A percentile compares a stretch with the other conserved stretches of the same genome.
phyloP scores from a whole-genome alignment of 768 basidiomycete species.

The Epithele typhae region DNA sequence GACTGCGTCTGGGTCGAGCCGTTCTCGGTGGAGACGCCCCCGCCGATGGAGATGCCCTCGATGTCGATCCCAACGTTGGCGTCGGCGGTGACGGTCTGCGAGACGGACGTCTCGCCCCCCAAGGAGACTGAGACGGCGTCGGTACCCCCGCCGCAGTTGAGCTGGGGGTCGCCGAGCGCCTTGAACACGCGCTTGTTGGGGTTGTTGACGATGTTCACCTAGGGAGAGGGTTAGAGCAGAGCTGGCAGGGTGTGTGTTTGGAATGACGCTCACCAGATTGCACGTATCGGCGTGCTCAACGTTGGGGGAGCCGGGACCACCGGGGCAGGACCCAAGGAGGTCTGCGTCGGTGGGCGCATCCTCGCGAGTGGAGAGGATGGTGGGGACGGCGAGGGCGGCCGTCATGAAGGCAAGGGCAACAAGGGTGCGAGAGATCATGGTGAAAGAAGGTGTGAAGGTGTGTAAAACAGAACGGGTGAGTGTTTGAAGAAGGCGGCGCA shows the following conservation, averaged over 20 bases:
- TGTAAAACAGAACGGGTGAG: no score
- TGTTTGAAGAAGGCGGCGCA: no score
- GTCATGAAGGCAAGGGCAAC: no score
- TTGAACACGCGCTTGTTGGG: conserved; percentile 1
- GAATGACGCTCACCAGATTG: background rate
- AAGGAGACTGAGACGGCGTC: conserved; percentile 3
- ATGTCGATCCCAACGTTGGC: conserved; percentile 3
- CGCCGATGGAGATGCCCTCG: conserved; percentile 7
- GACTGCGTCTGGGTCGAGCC: background rate
- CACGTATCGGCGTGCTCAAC: conserved; percentile 3
- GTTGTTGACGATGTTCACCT: conserved; percentile 1
- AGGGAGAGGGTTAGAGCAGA: background rate
- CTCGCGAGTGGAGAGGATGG: background rate
- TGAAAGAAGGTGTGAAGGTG: no score
- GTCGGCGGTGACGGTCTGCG: background rate
- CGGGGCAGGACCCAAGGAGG: conserved; percentile 4
- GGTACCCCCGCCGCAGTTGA: conserved; percentile 4
- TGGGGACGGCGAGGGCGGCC: no score
- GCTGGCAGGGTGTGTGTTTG: no score
- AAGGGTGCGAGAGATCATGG: no score
- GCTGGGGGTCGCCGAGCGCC: background rate
- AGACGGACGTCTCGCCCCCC: conserved; percentile 1
- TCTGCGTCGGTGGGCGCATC: background rate
- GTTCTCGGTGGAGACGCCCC: background rate
- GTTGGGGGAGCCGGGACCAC: background rate